Evolutionary conservation across 2,329 filamentous ascomycete genomes (phyloP).

Genomic region (Fusarium sp.): DNA sequence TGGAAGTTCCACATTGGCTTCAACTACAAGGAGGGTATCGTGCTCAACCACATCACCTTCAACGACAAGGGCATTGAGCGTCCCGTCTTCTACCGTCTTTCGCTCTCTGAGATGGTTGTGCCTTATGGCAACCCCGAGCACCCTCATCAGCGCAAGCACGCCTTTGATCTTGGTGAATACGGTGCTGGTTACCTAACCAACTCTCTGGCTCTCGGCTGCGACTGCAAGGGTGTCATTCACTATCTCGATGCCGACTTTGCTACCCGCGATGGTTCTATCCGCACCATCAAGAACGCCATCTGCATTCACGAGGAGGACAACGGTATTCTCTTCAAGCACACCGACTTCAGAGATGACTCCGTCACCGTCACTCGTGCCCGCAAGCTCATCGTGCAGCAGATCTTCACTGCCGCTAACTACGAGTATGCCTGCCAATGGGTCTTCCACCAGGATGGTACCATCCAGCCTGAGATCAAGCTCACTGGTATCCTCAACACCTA

Average conservation of each 20-base stretch:
- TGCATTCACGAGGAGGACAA: slow-evolving; percentile 96
- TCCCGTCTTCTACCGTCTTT: slow-evolving; percentile 89
- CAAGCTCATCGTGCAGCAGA: slow-evolving; percentile 88
- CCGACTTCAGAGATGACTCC: slow-evolving; percentile 91
- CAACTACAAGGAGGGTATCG: slow-evolving; percentile 93
- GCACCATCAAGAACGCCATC: slow-evolving; percentile 91
- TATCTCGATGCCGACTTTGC: slow-evolving; percentile 92
- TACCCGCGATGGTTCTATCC: slow-evolving; percentile 78
- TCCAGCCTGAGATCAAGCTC: slow-evolving; percentile 91
- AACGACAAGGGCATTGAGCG: slow-evolving; percentile 84
- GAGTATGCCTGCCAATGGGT: slow-evolving; percentile 86
- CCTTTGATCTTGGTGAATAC: slow-evolving; percentile 84
- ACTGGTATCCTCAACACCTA: slow-evolving; percentile 96
- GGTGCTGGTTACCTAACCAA: slow-evolving; percentile 89
- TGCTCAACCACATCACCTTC: slow-evolving; percentile 90
- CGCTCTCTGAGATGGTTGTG: slow-evolving; percentile 93
- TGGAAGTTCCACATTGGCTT: slow-evolving; percentile 95
- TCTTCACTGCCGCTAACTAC: slow-evolving; percentile 97
- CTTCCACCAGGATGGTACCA: slow-evolving; percentile 86
- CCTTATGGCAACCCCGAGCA: slow-evolving; percentile 86
- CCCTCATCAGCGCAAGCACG: slow-evolving; percentile 84
- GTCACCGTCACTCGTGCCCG: slow-evolving; percentile 86
- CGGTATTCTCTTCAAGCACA: slow-evolving; percentile 94
- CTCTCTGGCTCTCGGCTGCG: slow-evolving; percentile 79
- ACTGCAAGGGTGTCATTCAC: slow-evolving; percentile 91